Evolutionary conservation across 495 filamentous ascomycete species (phyloP), one percentile per base, ranked within the genome.

Genomic region (Oleoguttula mirabilis): DNA sequence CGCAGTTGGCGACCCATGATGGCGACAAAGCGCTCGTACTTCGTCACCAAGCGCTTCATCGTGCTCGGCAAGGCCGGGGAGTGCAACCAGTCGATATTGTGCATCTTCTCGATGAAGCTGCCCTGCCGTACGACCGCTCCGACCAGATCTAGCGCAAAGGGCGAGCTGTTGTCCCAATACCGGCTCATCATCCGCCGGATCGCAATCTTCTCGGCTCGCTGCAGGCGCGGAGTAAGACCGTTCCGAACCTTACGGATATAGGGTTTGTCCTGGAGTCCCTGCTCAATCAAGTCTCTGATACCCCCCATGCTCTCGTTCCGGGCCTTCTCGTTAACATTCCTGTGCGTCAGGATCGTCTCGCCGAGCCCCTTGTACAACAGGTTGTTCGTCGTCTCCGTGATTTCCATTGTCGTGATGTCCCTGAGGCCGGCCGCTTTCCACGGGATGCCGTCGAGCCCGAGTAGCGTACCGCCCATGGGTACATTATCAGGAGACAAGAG

Each of bases 101-200:
- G 67, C 82, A 93, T 90, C 62, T 92, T 92, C 28, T 83, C 73
- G 22, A 87, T 64, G 51, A 93, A 94, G 17, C 72, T 68, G 1
- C 79, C 74, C 54, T 94, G 87, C 1, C 86, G 74, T 50, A 88
- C 72, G 16, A 92, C 83, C 2, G 84, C 86, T 15, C 79, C 78
- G 19, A 77, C 64, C 4, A 94, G 76, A 52, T 90, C 82, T 3
- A 88, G 65, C 1, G 73, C 76, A 47, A 88, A 87, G 0, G 66
- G 63, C 3, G 73, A 75, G 22, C 65, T 67, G 51, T 88, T 93
- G 32, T 78, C 72, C 81, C 82, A 86, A 64, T 90, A 90, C 21
- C 73, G 67, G 14, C 71, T 73, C 75, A 90, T 79, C 79, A 85
- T 84, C 46, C 75, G 75, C 14, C 81, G 73, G 32, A 82, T 63